Evolutionary conservation across 352 stramenopile genomes (phyloP), one percentile per base, ranked within the genome.

Genomic region (Pythium volutum): DNA sequence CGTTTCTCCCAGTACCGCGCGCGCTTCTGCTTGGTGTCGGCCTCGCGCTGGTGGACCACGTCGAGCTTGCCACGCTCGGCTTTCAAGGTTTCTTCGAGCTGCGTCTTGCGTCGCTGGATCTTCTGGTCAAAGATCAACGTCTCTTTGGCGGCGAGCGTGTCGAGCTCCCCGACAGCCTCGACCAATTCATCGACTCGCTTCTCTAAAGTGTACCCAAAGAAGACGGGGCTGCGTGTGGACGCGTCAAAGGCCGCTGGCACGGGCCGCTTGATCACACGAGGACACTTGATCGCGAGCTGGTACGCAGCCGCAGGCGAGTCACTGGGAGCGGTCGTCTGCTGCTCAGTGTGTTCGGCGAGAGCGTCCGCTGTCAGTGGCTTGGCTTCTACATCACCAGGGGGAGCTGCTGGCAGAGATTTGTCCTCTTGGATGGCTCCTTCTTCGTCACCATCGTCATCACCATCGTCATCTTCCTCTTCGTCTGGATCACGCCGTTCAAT

Each of bases 121-220:
- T 89, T 90, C 16, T 65, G 25, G 2, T 84, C 66, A 26, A 91
- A 91, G 15, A 90, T 75, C 4, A 7, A 15, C 5, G 64, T 57
- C 62, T 94, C 82, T 51, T 73, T 78, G 6, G 57, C 39, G 18
- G 51, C 66, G 0, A 73, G 41, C 5, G 41, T 60, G 42, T 39
- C 45, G 59, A 87, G 67, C 25, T 73, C 71, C 7, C 62, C 62
- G 4, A 84, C 42, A 26, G 55, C 66, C 36, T 76, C 70, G 3
- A 70, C 68, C 15, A 88, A 59, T 33, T 73, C 65, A 38, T 85
- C 74, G 3, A 34, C 66, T 4, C 72, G 61, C 18, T 78, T 85
- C 36, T 80, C 66, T 3, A 69, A 63, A 0, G 75, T 73, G 51
- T 89, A 92, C 1, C 84, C 81, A 55, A 94, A 94, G 62, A 90